Conservation (phyloP, 164 flowering plant species). For the Liquidambar formosana region DNA sequence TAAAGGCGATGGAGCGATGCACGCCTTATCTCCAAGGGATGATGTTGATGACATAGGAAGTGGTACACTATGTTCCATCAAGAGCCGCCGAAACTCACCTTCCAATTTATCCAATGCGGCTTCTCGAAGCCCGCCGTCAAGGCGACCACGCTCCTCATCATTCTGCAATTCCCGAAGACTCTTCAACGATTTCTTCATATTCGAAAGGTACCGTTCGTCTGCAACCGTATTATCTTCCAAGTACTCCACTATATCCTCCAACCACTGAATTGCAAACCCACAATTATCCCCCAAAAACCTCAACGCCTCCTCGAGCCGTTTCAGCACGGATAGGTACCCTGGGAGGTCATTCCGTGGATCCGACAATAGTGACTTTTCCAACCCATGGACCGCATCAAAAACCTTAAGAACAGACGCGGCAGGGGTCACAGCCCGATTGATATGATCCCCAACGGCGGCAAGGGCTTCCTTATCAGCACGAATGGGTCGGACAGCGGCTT, state of each 20-base stretch:
- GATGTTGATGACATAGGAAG: conserved; percentile 60
- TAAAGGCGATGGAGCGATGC: conserved; percentile 69
- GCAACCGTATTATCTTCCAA: conserved; percentile 67
- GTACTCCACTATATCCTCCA: conserved; percentile 84
- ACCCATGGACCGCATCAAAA: conserved; percentile 84
- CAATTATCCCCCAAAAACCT: conserved; percentile 74
- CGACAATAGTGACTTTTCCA: conserved; percentile 66
- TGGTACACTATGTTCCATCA: conserved; percentile 68
- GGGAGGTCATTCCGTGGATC: conserved; percentile 70
- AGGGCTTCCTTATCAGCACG: conserved; percentile 77
- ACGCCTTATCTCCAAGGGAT: conserved; percentile 46
- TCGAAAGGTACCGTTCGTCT: conserved; percentile 52
- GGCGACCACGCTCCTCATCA: conserved; percentile 35
- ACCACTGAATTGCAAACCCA: conserved; percentile 86
- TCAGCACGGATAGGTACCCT: conserved; percentile 66
- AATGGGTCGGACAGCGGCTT: conserved; percentile 72
- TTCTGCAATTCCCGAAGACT: conserved; percentile 56
- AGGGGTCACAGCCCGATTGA: conserved; percentile 89
- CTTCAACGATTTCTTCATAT: conserved; percentile 57
- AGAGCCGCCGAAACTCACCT: conserved; percentile 59
- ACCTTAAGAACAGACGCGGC: conserved; percentile 90
- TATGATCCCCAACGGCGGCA: conserved; percentile 72
- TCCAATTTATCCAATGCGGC: conserved; percentile 80
- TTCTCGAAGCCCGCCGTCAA: conserved; percentile 72
- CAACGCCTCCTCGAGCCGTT: conserved; percentile 81